phyloP scores from a whole-genome alignment of 2,329 filamentous ascomycete genomes.

The Alternaria consortialis region DNA sequence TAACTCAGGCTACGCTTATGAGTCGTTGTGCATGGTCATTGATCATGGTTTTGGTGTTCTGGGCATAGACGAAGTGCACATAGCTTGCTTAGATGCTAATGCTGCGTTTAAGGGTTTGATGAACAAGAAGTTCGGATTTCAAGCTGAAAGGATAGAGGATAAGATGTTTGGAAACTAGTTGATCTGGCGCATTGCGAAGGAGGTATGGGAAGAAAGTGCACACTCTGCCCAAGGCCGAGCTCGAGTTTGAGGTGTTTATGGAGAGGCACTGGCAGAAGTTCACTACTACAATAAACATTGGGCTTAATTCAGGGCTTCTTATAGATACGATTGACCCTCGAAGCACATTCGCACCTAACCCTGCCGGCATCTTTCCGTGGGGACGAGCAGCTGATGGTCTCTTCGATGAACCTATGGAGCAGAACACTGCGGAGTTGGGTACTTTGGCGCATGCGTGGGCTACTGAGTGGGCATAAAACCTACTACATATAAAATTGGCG shows the following conservation, averaged over 20 bases:
- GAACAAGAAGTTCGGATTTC: background rate
- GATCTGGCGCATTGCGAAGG: background rate
- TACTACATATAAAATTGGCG: background rate
- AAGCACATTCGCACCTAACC: background rate
- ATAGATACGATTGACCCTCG: background rate
- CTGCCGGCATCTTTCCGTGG: background rate
- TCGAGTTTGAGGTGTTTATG: no score
- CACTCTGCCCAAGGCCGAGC: background rate
- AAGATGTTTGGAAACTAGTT: background rate
- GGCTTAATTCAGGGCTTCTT: background rate
- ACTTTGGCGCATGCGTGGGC: background rate
- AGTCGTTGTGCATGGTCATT: slow-evolving; percentile 4
- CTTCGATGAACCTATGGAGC: background rate
- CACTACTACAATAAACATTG: no score
- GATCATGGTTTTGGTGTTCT: slow-evolving; percentile 6
- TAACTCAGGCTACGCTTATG: background rate
- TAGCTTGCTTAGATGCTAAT: slow-evolving; percentile 2
- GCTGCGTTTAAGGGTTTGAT: slow-evolving; percentile 4
- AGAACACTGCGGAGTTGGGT: background rate
- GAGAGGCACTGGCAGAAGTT: background rate
- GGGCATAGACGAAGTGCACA: slow-evolving; percentile 4
- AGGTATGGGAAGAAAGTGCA: background rate
- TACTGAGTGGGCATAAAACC: background rate
- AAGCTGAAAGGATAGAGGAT: background rate
- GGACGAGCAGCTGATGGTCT: background rate